Evolutionary conservation across 1,284 basidiomycete species (phyloP), one percentile per base, ranked within the genome.

Genomic region (Cryptococcus sp.): DNA sequence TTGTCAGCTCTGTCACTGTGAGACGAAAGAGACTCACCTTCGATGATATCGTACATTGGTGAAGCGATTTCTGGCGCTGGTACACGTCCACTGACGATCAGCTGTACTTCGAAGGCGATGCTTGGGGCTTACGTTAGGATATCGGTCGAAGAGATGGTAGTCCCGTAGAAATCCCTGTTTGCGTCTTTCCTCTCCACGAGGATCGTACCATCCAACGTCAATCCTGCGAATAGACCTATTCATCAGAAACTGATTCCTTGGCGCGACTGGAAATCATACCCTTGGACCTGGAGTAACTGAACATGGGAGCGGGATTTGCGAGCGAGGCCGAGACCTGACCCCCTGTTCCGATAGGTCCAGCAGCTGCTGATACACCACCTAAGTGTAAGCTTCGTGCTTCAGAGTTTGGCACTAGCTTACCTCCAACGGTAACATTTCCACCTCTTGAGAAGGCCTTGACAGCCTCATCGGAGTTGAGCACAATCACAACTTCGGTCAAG

Each of bases 41-140:
- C 93, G 63, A 97, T 92, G 63, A 96, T 87, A 71, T 97, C 94
- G 74, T 98, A 98, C 69, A 98, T 77, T 55, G 83, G 82, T 23
- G 88, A 91, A 0, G 94, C 94, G 48, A 94, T 91, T 76, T 98
- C 94, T 0, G 94, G 94, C 10, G 94, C 90, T 1, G 94, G 94
- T 0, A 98, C 92, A 37, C 87, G 86, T 39, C 94, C 93, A 52
- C 86, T 67, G 32, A 16, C 23, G 16, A 39, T 57, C 41, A 49
- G 46, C 44, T 34, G 24, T 13, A 19, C 19, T 10, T n/a, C 39
- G 39, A 21, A n/a, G 11, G 39, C 14, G 9, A 7, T 19, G 14
- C 9, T 21, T 9, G 39, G 11, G 18, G 22, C n/a, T 56, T 55
- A 72, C 70, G 61, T 82, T 21, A 98, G 82, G 59, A 98, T 90